Base-by-base conservation (phyloP, 148 eudicot species). In the Persicaria maculosa region DNA sequence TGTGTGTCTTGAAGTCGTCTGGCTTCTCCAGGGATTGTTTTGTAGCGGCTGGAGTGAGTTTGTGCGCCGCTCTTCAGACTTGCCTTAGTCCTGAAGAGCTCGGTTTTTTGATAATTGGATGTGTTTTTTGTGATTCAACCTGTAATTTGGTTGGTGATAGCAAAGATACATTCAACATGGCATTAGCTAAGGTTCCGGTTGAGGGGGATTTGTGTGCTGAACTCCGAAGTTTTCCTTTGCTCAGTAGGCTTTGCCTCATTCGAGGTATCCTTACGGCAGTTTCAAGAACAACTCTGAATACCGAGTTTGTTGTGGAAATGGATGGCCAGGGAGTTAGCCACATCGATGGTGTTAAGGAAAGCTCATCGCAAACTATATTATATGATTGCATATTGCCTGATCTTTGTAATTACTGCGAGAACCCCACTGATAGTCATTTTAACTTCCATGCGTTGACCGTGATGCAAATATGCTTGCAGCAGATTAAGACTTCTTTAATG, bases 401-500 rank as follows among this genome's bases (percentile, higher is more conserved):
- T 84, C 82, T 95, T 70, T 95, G 99, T 72, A 79, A 74, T 50
- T 90, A 84, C 54, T 89, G 94, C 81, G 99, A 95, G 86, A 95
- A 90, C 68, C 99, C 97, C 20, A 83, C 64, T 68, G 99, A 95
- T 81, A 90, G 96, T 83, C 99, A 95, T 82, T 92, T 91, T 68
- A 95, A 92, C 80, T 95, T 95, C 76, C 99, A 95, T 80, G 84
- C 94, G 54, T 80, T 92, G 74, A 95, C 99, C 3, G 99, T 95
- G 77, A 79, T 92, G 89, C 97, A 95, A 77, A 95, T 95, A 45
- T 95, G 99, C 83, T 80, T 95, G 81, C 99, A 95, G 79, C 99
- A 95, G 93, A 88, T 92, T 47, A 95, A 92, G 84, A 92, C 97
- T 40, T 89, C 86, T 54, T 78, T 89, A 50, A 82, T 82, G 79